Evolutionary conservation across 2,329 filamentous ascomycete species (phyloP), one percentile per base, ranked within the genome.

Genomic region (Metarhizium brunneum): DNA sequence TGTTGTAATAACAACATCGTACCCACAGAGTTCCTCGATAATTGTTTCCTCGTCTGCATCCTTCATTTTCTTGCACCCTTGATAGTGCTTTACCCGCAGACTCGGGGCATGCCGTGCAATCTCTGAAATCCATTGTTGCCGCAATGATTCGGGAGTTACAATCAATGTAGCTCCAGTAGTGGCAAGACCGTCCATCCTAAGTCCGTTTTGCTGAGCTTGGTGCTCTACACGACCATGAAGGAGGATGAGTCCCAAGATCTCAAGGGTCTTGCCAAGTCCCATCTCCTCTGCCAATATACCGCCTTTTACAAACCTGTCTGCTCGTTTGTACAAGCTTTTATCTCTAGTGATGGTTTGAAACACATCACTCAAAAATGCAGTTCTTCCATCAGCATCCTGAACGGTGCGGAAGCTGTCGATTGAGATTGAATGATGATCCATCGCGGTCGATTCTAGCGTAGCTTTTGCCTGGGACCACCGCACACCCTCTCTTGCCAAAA

Each of bases 251-350:
- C 85, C 79, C 48, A 91, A 82, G 2, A 89, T 76, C 69, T 92
- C 89, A 3, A 92, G 75, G 0, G 88, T 92, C 68, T 92, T 92
- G 1, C 88, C 88, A 1, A 92, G 73, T 0, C 88, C 88, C 88
- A 92, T 92, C 68, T 92, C 88, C 64, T 92, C 88, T 0, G 87
- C 84, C 5, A 92, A 72, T 50, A 90, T 85, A 0, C 87, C 87
- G 13, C 83, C 82, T 49, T 69, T 76, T 11, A 82, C 56, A 0
- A 62, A 60, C n/a, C 66, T 65, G 53, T 80, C 71, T 25, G 67
- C 57, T 48, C 71, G 65, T 38, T 68, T 66, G 54, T 82, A 83
- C 2, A 70, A 63, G 0, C 65, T 58, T 8, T 74, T 57, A 63
- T 86, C 75, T 42, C 73, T 72, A 1, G 81, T 77, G 4, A 84